Evolutionary conservation across 148 eudicot genomes (phyloP).

Genomic region (Bassia scoparia): DNA sequence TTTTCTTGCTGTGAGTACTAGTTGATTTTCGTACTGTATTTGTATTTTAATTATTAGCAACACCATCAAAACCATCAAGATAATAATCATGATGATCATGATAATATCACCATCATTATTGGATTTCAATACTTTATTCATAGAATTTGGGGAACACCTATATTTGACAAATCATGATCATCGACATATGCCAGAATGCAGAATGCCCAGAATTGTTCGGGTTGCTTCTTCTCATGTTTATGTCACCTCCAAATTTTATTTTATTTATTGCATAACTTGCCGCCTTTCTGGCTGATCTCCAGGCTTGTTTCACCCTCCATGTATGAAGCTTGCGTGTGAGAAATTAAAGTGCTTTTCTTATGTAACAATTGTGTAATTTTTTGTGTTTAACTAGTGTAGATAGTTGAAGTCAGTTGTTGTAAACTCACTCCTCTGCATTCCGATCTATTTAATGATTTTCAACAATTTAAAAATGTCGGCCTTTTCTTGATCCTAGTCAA

Average conservation of each 20-base stretch:
- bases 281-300: no score
- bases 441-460: constrained; percentile 73
- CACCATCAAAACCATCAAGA: no score
- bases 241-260: not conserved
- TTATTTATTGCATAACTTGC: not conserved
- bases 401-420: constrained; percentile 97
- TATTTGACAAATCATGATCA: not conserved
- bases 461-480: constrained; percentile 89
- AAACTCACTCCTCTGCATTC: constrained; percentile 83
- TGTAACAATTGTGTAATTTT: not conserved
- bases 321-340: no score
- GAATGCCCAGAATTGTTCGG: no score
- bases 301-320: no score
- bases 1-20: no score
- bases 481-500: constrained; percentile 15
- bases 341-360: not conserved
- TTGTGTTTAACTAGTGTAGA: constrained; percentile 45
- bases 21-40: no score
- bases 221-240: not conserved
- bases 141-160: not conserved
- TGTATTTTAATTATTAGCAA: no score
- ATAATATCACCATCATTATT: no score
- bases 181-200: not conserved
- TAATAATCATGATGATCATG: no score
- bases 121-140: not conserved